Conservation (phyloP, 2,329 filamentous ascomycete genomes). For the Akanthomyces uredinophilus region DNA sequence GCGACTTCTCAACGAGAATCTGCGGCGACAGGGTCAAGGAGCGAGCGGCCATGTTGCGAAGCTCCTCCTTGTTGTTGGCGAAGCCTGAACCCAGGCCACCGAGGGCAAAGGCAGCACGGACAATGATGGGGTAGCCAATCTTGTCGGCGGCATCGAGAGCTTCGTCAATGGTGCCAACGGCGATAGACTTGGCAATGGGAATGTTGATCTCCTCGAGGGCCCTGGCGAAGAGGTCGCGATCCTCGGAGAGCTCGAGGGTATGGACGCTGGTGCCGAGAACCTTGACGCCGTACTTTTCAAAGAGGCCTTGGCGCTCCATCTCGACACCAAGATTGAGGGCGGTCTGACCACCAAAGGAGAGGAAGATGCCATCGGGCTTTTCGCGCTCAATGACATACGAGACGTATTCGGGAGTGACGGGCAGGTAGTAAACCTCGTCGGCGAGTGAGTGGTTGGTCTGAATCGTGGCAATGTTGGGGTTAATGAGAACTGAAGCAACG, state of each 20-base stretch:
- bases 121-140: constrained; percentile 95
- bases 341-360: constrained; percentile 96
- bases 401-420: constrained; percentile 96
- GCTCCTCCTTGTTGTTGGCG: constrained; percentile 87
- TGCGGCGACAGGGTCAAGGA: constrained; percentile 92
- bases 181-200: constrained; percentile 93
- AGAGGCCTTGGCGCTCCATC: constrained; percentile 93
- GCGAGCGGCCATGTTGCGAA: constrained; percentile 86
- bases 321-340: constrained; percentile 94
- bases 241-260: constrained; percentile 90
- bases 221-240: constrained; percentile 92
- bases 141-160: constrained; percentile 80
- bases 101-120: constrained; percentile 92
- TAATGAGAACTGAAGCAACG: constrained; percentile 86
- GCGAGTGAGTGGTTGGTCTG: constrained; percentile 95
- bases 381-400: constrained; percentile 96
- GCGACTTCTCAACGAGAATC: constrained; percentile 95
- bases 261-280: constrained; percentile 93
- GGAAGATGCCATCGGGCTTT: constrained; percentile 91
- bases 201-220: constrained; percentile 96
- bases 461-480: constrained; percentile 97
- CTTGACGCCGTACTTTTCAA: constrained; percentile 91
- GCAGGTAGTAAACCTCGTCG: constrained; percentile 97
- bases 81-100: constrained; percentile 96
- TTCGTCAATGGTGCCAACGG: constrained; percentile 85